Evolutionary conservation across 768 basidiomycete genomes (phyloP), one percentile per base, ranked within the genome.

Genomic region (Lactifluus piperatus): DNA sequence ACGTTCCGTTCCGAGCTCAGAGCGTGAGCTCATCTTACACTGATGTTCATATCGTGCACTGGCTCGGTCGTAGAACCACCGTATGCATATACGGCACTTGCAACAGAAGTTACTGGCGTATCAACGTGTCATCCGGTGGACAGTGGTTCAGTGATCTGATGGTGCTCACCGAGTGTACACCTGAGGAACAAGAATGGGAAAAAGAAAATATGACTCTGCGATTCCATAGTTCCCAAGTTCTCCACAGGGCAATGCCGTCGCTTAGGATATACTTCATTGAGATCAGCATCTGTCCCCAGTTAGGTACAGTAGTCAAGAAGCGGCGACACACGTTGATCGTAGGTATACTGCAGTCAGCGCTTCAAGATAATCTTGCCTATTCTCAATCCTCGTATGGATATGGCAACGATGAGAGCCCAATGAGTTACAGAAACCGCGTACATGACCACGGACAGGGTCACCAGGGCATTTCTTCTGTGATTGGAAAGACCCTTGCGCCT

Each of bases 161-260:
- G 24, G 46, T 50, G 26, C 56, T 43, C 26, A 57, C 56, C 32
- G 14, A 57, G 7, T 7, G 49, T 57, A n/a, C 50, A 50, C 7
- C 45, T 8, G 32, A 57, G 50, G 34, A 27, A 36, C 18, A 51
- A 26, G 6, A 51, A 16, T 5, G 50, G 50, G n/a, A 41, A 43
- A 1, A 51, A 9, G 26, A 57, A 51, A 57, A 14, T 9, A 4
- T 16, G 24, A 7, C n/a, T 34, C 43, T 50, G 16, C 43, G 50
- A 9, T 44, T 32, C 56, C 56, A 57, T 32, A 57, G 20, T 30
- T 45, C 45, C 58, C 58, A 59, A 5, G 51, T 52, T 18, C 58
- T 52, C 58, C 58, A 59, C 34, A 59, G n/a, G 13, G 54, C 58
- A 30, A 59, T 55, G 13, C n/a, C 32, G n/a, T 54, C 52, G 36